These are phyloP conservation scores for Jackrogersella minutella DNA, from an alignment of 495 filamentous ascomycete species.

Conservation along the genomic window DNA sequence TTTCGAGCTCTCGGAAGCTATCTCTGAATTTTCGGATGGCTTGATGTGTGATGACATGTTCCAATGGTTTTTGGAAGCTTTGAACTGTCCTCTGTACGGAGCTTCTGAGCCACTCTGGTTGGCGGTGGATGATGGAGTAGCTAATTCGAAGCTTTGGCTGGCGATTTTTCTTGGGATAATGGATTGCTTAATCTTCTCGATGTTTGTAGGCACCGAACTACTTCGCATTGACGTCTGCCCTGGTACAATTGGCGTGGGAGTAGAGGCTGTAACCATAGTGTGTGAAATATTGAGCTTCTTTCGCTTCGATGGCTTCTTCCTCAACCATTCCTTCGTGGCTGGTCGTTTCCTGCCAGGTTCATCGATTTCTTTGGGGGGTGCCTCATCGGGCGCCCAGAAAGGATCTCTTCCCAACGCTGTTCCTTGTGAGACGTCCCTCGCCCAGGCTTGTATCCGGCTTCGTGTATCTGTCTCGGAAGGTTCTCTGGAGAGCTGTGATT, in stretches of 20 bases:
- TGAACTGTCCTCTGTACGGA: background rate
- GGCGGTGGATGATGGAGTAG: slow-evolving; percentile 38
- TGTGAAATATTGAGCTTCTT: slow-evolving; percentile 30
- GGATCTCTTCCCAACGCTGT: slow-evolving; percentile 26
- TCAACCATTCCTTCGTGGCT: slow-evolving; percentile 37
- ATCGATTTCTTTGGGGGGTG: background rate
- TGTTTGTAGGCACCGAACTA: slow-evolving; percentile 12
- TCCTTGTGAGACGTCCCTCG: slow-evolving; percentile 19
- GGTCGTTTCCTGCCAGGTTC: slow-evolving; percentile 31
- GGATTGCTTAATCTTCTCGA: background rate
- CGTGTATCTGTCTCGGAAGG: slow-evolving; percentile 11
- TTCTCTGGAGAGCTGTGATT: slow-evolving; percentile 11
- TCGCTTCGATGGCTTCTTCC: slow-evolving; percentile 35
- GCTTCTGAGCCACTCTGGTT: slow-evolving; percentile 7
- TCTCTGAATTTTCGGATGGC: background rate
- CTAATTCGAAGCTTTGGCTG: slow-evolving; percentile 39
- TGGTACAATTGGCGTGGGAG: slow-evolving; percentile 28
- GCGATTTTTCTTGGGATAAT: background rate
- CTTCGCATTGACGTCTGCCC: background rate
- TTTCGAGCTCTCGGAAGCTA: background rate
- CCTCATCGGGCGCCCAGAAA: slow-evolving; percentile 43
- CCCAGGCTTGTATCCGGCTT: slow-evolving; percentile 41
- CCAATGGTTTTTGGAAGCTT: background rate
- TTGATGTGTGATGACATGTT: background rate
- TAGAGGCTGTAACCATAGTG: slow-evolving; percentile 17